A percentile compares a stretch with the other conserved stretches of the same genome.
Conservation (phyloP, 2,329 filamentous ascomycete species). For the Westerdykella sp. region DNA sequence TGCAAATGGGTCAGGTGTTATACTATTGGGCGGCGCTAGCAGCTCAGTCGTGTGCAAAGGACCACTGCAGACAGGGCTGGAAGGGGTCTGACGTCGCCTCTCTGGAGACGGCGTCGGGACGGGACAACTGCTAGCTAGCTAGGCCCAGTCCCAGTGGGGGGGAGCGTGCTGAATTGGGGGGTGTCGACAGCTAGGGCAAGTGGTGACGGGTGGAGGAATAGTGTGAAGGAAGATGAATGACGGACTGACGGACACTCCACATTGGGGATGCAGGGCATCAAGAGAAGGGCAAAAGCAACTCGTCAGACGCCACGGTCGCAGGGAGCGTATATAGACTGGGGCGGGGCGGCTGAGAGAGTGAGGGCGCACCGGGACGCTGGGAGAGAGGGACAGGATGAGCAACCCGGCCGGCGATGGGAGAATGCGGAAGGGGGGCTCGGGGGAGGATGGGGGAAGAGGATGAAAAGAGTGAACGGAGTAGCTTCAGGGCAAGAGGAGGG, state of each 20-base stretch:
- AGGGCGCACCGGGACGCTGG: constrained; percentile 18
- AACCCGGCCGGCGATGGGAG: neutral
- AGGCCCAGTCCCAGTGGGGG: constrained; percentile 1
- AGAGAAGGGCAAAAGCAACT: neutral
- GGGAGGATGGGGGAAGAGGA: neutral
- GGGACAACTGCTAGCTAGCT: neutral
- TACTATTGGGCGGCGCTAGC: constrained; percentile 14
- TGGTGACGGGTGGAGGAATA: constrained; percentile 4
- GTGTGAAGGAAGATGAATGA: constrained; percentile 2
- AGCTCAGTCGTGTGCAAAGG: too few species aligned
- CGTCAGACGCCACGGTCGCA: constrained; percentile 11
- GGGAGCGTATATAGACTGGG: constrained; percentile 21
- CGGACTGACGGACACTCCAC: constrained; percentile 1
- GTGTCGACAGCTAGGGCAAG: constrained; percentile 3
- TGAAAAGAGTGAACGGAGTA: neutral
- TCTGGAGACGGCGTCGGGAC: too few species aligned
- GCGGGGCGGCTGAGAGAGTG: constrained; percentile 3
- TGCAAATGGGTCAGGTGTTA: constrained; percentile 12
- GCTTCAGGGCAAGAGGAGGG: neutral
- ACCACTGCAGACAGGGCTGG: too few species aligned
- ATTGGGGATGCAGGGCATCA: neutral
- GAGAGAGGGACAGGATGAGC: constrained; percentile 16
- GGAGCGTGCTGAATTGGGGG: neutral
- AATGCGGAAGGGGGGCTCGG: constrained; percentile 1
- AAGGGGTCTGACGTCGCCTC: too few species aligned